These are phyloP conservation scores for Hawksworthiomyces lignivorus DNA, from an alignment of 2,329 filamentous ascomycete species.

Conservation along the genomic window DNA sequence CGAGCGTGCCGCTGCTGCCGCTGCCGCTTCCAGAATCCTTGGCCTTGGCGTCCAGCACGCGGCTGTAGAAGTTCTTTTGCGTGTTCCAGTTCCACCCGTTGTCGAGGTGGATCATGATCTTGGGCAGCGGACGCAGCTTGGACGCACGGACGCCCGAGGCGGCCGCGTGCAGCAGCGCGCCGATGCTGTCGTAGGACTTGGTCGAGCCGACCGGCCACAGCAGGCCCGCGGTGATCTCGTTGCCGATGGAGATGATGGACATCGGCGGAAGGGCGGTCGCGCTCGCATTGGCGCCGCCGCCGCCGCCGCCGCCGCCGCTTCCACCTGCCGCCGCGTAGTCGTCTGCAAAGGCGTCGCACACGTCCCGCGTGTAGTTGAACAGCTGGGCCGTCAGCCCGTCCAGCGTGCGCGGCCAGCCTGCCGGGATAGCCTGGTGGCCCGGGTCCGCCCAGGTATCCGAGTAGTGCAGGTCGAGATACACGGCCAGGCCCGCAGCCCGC, in stretches of 20 bases:
- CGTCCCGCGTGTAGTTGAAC: constrained; percentile 60
- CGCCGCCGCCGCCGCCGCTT: neutral
- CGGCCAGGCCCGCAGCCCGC: constrained; percentile 50
- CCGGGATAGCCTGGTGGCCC: constrained; percentile 51
- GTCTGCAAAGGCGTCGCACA: constrained; percentile 52
- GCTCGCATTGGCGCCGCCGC: neutral
- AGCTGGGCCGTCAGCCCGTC: constrained; percentile 52
- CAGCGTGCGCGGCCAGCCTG: constrained; percentile 53
- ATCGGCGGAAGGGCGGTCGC: constrained; percentile 26
- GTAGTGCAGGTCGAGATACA: constrained; percentile 58
- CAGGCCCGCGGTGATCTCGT: constrained; percentile 62
- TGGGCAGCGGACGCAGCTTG: constrained; percentile 47
- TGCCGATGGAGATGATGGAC: constrained; percentile 61
- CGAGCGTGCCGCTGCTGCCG: constrained; percentile 5
- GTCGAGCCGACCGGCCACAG: constrained; percentile 59
- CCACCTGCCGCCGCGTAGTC: constrained; percentile 33
- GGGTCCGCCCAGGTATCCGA: constrained; percentile 68
- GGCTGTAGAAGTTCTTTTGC: constrained; percentile 54
- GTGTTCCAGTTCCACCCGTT: constrained; percentile 66
- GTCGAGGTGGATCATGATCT: constrained; percentile 60
- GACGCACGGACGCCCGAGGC: constrained; percentile 55
- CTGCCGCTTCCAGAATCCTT: no score
- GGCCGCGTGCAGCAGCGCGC: constrained; percentile 56
- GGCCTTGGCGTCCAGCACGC: constrained; percentile 43
- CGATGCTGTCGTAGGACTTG: constrained; percentile 44